phyloP scores from a whole-genome alignment of 805 yeast species.

The Zygosaccharomyces rouxii region DNA sequence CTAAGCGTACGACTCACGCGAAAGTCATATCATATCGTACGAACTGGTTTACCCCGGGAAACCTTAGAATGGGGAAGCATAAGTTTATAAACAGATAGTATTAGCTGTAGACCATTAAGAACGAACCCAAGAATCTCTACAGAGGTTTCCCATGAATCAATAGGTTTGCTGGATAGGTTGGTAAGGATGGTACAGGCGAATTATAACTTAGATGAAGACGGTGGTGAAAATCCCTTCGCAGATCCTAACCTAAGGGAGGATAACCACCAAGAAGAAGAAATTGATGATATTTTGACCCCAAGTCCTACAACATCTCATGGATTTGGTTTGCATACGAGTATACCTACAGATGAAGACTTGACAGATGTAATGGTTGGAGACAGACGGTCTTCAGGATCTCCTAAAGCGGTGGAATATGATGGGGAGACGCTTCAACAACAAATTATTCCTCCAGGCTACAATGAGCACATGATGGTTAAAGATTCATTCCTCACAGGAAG shows the following conservation, averaged over 20 bases:
- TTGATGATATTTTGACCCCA: not conserved
- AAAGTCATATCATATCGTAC: not conserved
- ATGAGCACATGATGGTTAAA: constrained; percentile 16
- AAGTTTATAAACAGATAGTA: not conserved
- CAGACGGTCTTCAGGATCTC: constrained; percentile 8
- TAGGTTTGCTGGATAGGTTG: not conserved
- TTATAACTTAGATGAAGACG: not conserved
- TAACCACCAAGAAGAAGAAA: not conserved
- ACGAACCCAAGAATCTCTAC: not conserved
- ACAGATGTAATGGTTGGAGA: constrained; percentile 2
- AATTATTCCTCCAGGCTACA: constrained; percentile 10
- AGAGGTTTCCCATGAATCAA: not conserved
- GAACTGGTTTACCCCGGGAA: not conserved
- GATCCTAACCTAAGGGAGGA: not conserved
- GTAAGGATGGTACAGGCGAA: not conserved
- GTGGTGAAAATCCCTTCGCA: constrained; percentile 1
- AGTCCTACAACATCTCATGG: not conserved
- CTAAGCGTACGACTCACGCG: not conserved
- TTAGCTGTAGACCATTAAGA: not conserved
- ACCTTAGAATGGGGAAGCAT: not conserved
- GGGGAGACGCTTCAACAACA: constrained; percentile 7
- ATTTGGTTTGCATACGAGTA: not conserved
- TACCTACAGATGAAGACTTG: not conserved
- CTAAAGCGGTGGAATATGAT: constrained; percentile 4
- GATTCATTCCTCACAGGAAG: constrained; percentile 21